A percentile compares a stretch with the other conserved stretches of the same genome.
Evolutionary conservation across 164 flowering plant genomes (phyloP).

Genomic region (Houttuynia cordata): DNA sequence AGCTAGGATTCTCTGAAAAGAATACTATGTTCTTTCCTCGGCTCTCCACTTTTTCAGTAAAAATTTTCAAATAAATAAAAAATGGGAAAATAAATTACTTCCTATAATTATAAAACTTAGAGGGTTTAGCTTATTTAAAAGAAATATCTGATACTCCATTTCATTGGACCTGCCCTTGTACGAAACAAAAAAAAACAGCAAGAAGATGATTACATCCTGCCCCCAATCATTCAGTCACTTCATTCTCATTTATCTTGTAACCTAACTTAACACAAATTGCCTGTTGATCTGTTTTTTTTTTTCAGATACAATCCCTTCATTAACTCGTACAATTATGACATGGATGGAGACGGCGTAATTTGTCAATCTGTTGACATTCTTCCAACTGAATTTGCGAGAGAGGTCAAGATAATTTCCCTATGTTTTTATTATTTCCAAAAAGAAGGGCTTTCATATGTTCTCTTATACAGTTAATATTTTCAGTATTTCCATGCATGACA

Average conservation of each 20-base stretch:
- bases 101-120: no score
- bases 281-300: constrained; percentile 1
- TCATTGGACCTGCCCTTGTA: background rate
- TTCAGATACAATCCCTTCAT: constrained; percentile 58
- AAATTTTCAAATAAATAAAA: no score
- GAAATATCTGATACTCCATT: background rate
- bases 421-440: background rate
- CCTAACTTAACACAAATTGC: background rate
- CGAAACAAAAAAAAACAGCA: no score
- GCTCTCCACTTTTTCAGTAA: no score
- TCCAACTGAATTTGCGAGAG: constrained; percentile 96
- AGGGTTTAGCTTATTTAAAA: no score
- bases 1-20: background rate
- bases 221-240: background rate
- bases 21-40: no score
- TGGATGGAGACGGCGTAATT: constrained; percentile 78
- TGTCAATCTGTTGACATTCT: constrained; percentile 87
- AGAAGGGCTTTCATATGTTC: no score
- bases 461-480: background rate
- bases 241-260: background rate
- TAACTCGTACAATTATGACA: constrained; percentile 56
- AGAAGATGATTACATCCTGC: no score
- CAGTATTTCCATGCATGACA: background rate
- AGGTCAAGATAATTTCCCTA: constrained; percentile 30
- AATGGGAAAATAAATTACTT: no score